These are phyloP conservation scores for Talaromyces nanjingensis DNA, from an alignment of 495 filamentous ascomycete species.

Conservation along the genomic window DNA sequence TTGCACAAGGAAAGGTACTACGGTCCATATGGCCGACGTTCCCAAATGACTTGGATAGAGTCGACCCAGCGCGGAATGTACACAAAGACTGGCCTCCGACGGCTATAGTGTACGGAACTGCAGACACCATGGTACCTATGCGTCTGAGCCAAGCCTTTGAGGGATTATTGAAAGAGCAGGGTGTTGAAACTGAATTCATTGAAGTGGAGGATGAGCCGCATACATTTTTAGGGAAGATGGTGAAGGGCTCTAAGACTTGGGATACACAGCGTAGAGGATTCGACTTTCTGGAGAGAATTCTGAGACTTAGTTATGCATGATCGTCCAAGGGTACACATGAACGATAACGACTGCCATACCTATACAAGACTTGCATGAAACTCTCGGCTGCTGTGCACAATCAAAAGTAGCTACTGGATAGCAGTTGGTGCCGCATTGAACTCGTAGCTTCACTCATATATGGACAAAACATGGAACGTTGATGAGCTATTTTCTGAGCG, in stretches of 20 bases:
- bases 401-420: background rate
- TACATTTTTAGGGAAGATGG: slow-evolving; percentile 30
- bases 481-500: background rate
- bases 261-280: slow-evolving; percentile 28
- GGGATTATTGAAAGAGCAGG: slow-evolving; percentile 13
- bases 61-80: slow-evolving; percentile 23
- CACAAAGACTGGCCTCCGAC: slow-evolving; percentile 21
- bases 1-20: slow-evolving; percentile 24
- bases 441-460: background rate
- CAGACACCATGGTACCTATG: slow-evolving; percentile 9
- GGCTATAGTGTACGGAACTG: slow-evolving; percentile 1
- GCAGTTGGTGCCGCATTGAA: background rate
- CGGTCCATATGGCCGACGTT: slow-evolving; percentile 18
- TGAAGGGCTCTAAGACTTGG: slow-evolving; percentile 29
- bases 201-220: slow-evolving; percentile 29
- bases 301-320: background rate
- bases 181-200: slow-evolving; percentile 24
- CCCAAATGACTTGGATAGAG: slow-evolving; percentile 10
- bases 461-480: background rate
- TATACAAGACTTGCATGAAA: background rate
- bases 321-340: no score
- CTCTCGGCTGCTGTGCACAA: background rate
- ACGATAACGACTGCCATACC: background rate
- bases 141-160: slow-evolving; percentile 22
- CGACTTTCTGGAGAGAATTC: slow-evolving; percentile 26